Evolutionary conservation across 108 stramenopile species (phyloP), one percentile per base, ranked within the genome.

Genomic region (Bacterosira constricta): DNA sequence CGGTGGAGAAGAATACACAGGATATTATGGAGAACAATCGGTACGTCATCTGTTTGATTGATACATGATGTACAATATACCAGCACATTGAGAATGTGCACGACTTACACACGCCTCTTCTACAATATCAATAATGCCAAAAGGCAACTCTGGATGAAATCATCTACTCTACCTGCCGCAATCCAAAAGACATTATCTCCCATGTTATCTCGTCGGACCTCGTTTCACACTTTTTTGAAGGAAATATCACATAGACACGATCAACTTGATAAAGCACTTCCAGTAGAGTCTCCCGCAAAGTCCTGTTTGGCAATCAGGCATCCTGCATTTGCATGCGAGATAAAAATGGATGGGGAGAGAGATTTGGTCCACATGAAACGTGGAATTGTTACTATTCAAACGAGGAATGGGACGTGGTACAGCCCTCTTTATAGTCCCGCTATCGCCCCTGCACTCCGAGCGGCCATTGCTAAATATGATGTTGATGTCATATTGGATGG

Each of bases 301-400:
- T 53, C 75, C 1, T 66, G 71, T 63, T 79, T 91, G 36, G 76
- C 88, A 9, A 58, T 95, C 49, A 78, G 82, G 20, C 85, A 86
- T 66, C 94, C 94, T 38, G 81, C 87, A 3, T 86, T 95, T 51
- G 69, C 77, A 35, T 83, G 87, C 37, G 94, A 95, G 76, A 82
- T 86, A 39, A 95, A 95, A 57, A 78, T 90, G 62, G 93, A 95
- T 74, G 93, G 93, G n/a, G 91, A 95, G 59, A 77, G 91, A 27
- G 77, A 88, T 69, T 45, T 95, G 26, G 69, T 86, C 12, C 91
- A 95, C 74, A 63, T 87, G 30, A 75, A 81, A 47, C 68, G 75
- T 35, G 85, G 86, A 1, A 64, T 69, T 30, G 88, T 89, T 25
- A 89, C 76, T 10, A 85, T 89, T 31, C 50, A 80, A 62, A 80